A percentile compares a stretch with the other conserved stretches of the same genome.
Conservation (phyloP, 75 land plant genomes). For the Pinus taeda region DNA sequence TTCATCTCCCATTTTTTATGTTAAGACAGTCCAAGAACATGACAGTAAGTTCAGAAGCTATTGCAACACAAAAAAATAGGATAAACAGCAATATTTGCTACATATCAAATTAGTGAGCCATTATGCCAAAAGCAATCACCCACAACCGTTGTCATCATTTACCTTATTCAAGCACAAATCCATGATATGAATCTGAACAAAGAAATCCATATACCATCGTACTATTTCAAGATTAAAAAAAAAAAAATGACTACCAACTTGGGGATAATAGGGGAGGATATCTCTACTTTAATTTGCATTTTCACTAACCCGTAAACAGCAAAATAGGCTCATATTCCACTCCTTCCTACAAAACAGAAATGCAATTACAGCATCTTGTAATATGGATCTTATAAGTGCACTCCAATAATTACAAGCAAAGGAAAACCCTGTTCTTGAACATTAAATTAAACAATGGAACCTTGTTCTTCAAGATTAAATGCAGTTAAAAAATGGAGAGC, state of each 20-base stretch:
- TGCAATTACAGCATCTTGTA: not conserved
- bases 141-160: not conserved
- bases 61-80: not conserved
- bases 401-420: not conserved
- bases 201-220: not conserved
- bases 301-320: not conserved
- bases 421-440: not conserved
- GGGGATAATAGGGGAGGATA: not conserved
- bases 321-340: not conserved
- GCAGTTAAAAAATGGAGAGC: not conserved
- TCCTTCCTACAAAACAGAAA: not conserved
- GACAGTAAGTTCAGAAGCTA: no score
- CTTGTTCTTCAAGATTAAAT: no score
- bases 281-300: not conserved
- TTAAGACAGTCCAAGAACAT: not conserved
- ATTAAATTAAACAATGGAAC: no score
- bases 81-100: not conserved
- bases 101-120: not conserved
- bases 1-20: not conserved
- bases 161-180: not conserved
- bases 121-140: not conserved
- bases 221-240: not conserved
- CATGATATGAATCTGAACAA: constrained; percentile 2
- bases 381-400: not conserved
- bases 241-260: no score